A percentile compares a stretch with the other conserved stretches of the same genome.
These are phyloP conservation scores for Aphanomyces stellatus DNA, from an alignment of 352 stramenopile genomes.

Conservation along the genomic window DNA sequence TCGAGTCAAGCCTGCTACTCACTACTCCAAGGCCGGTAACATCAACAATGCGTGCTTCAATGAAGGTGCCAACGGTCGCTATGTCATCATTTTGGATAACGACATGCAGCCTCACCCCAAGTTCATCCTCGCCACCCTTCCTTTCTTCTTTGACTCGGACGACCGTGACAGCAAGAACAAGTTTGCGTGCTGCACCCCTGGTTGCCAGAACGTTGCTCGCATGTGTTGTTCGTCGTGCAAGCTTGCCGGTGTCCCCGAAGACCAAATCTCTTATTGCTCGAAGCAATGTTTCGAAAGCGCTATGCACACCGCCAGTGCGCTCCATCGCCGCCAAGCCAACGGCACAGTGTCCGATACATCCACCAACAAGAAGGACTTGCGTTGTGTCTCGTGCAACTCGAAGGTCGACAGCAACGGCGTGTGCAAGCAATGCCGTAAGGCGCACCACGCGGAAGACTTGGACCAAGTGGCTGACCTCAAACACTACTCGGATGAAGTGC, in stretches of 20 bases:
- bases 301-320: constrained; percentile 61
- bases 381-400: constrained; percentile 58
- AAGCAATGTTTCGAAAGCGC: constrained; percentile 83
- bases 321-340: constrained; percentile 79
- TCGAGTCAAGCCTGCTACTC: constrained; percentile 59
- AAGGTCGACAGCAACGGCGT: constrained; percentile 66
- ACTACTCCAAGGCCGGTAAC: constrained; percentile 85
- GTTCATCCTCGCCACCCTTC: constrained; percentile 68
- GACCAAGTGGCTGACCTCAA: constrained; percentile 51
- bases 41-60: constrained; percentile 88
- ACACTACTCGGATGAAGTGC: constrained; percentile 73
- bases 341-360: constrained; percentile 65
- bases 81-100: constrained; percentile 73
- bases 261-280: constrained; percentile 79
- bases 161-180: constrained; percentile 69
- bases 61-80: constrained; percentile 68
- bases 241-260: constrained; percentile 71
- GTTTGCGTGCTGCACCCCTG: constrained; percentile 61
- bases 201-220: constrained; percentile 72
- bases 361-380: constrained; percentile 58
- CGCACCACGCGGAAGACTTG: constrained; percentile 34
- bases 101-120: constrained; percentile 84
- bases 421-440: constrained; percentile 67
- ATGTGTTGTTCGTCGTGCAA: constrained; percentile 82
- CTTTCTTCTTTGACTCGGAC: constrained; percentile 84